These are phyloP conservation scores for Yamadazyma nakazawae DNA, from an alignment of 805 yeast species.

Conservation along the genomic window DNA sequence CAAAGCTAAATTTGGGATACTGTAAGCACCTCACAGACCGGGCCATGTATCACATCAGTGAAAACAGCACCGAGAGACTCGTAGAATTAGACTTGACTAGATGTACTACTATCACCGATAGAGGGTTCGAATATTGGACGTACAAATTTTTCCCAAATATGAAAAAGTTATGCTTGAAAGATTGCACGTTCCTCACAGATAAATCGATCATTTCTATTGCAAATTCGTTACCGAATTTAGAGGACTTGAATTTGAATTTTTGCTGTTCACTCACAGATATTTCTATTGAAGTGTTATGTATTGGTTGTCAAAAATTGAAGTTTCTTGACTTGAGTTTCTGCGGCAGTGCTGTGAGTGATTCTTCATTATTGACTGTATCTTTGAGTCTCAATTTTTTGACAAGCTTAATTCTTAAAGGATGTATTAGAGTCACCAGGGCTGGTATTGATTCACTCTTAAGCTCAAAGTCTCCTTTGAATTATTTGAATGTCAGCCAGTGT, in stretches of 20 bases:
- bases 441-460: slow-evolving; percentile 68
- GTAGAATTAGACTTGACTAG: slow-evolving; percentile 62
- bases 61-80: slow-evolving; percentile 54
- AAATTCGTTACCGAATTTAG: slow-evolving; percentile 55
- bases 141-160: slow-evolving; percentile 53
- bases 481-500: slow-evolving; percentile 67
- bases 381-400: slow-evolving; percentile 49
- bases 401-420: slow-evolving; percentile 57
- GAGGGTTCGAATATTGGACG: slow-evolving; percentile 68
- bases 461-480: slow-evolving; percentile 50
- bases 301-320: slow-evolving; percentile 58
- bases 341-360: slow-evolving; percentile 77
- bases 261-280: slow-evolving; percentile 74
- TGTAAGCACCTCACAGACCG: slow-evolving; percentile 73
- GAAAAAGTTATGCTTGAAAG: slow-evolving; percentile 53
- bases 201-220: slow-evolving; percentile 60
- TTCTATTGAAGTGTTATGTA: slow-evolving; percentile 60
- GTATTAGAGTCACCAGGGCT: slow-evolving; percentile 72
- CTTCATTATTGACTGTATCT: slow-evolving; percentile 59
- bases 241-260: slow-evolving; percentile 59
- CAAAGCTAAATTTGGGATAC: slow-evolving; percentile 58
- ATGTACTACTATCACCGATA: slow-evolving; percentile 75
- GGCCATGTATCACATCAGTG: slow-evolving; percentile 59
- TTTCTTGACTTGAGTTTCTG: slow-evolving; percentile 65
- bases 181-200: slow-evolving; percentile 73